phyloP scores from a whole-genome alignment of 1,284 basidiomycete genomes.

The Leccinum angustisporum region DNA sequence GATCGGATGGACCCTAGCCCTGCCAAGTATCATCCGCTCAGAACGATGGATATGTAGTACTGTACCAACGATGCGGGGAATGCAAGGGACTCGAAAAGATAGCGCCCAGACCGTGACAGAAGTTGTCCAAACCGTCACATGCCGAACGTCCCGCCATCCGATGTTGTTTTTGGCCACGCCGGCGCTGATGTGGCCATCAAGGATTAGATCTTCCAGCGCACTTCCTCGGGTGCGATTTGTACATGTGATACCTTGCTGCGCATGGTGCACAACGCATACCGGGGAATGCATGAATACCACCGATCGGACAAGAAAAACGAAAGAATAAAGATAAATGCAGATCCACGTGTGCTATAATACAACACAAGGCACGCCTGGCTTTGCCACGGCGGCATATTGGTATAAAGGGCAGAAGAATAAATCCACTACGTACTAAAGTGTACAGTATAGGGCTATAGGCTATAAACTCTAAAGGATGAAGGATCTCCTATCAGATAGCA shows the following conservation, averaged over 20 bases:
- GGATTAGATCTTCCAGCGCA: background rate
- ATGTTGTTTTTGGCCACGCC: background rate
- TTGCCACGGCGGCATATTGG: no score
- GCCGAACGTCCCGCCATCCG: background rate
- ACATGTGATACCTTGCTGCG: background rate
- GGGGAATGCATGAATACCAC: background rate
- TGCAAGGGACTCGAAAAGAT: background rate
- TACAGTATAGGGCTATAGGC: no score
- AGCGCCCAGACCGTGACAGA: background rate
- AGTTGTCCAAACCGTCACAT: background rate
- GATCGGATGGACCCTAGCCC: background rate
- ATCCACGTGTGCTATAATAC: slow-evolving; percentile 10
- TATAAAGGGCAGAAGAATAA: no score
- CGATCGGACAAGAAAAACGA: background rate
- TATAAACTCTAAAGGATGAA: no score
- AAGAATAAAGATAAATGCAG: background rate
- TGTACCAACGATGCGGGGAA: background rate
- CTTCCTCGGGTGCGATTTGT: background rate
- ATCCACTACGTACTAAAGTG: no score
- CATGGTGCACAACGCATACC: background rate
- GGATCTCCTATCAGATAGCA: no score
- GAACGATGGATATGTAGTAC: no score
- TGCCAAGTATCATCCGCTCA: background rate
- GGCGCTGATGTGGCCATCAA: background rate
- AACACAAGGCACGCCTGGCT: no score